Conservation (phyloP, 176 grass and related monocot genomes). For the Phoenix dactylifera region DNA sequence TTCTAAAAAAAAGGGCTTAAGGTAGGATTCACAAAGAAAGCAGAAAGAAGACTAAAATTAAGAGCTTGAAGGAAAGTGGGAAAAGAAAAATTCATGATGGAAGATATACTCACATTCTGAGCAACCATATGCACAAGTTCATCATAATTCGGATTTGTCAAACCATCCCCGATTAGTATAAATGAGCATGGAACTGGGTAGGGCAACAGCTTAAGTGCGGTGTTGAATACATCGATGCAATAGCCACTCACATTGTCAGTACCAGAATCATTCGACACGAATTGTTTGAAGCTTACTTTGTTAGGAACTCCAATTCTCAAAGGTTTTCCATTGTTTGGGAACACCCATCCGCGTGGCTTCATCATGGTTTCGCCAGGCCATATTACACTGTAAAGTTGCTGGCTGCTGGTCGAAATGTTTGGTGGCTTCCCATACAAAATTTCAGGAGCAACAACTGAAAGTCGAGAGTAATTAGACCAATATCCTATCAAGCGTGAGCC, state of each 20-base stretch:
- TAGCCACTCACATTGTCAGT: constrained; percentile 7
- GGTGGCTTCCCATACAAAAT: constrained; percentile 14
- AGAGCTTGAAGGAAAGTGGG: not conserved
- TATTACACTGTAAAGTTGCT: constrained; percentile 10
- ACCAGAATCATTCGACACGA: constrained; percentile 1
- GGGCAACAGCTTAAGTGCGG: constrained; percentile 14
- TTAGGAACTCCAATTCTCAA: constrained; percentile 13
- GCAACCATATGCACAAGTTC: constrained; percentile 9
- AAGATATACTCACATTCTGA: not conserved
- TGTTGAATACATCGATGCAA: constrained; percentile 15
- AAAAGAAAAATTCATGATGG: not conserved
- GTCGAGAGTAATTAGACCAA: constrained; percentile 13
- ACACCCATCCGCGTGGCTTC: constrained; percentile 14
- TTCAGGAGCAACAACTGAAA: constrained; percentile 20
- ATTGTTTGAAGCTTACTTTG: constrained; percentile 2
- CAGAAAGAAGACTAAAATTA: not conserved
- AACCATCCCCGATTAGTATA: constrained; percentile 7
- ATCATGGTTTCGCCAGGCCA: constrained; percentile 13
- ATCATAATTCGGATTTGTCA: constrained; percentile 10
- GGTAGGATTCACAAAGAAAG: not conserved
- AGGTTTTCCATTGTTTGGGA: constrained; percentile 16
- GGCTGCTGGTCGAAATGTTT: constrained; percentile 1
- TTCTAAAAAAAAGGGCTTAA: not conserved
- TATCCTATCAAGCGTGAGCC: not conserved
- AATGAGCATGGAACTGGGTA: constrained; percentile 14